Base-by-base conservation (phyloP, 441 rosid species). In the Isatis lusitanica region DNA sequence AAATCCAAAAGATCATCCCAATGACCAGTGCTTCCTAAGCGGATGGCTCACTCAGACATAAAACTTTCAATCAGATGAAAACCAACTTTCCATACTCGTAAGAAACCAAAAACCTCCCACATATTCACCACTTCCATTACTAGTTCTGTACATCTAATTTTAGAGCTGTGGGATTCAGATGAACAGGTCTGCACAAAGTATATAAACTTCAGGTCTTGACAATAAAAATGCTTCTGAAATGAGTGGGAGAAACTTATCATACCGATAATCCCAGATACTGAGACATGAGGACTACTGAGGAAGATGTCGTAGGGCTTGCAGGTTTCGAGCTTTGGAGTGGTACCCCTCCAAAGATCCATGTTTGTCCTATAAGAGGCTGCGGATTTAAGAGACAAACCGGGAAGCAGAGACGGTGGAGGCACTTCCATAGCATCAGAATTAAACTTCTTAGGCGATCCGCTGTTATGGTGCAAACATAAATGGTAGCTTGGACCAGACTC, bases 191-290 rank as follows among this genome's bases (percentile, higher is more conserved):
- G 44, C 56, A 13, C 55, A 38, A 1, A 43, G 17, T n/a, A 1
- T 13, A 3, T n/a, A 18, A 53, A 44, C 36, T 46, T 59, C 2
- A 2, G 43, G 39, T n/a, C 12, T 33, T 58, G 58, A 59, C 9
- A 10, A 30, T 28, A 36, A 3, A 61, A 17, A 35, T 46, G 42
- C 51, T n/a, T 31, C 18, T 52, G 36, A 39, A 69, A 26, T 26
- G 67, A 58, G 63, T 38, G 6, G 24, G 31, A 39, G 47, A 58
- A 57, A 38, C 38, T 63, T 67, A 76, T 58, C 74, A 78, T 85
- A 92, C 97, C 98, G 33, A 92, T 79, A 55, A 84, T 80, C 47
- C 87, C 93, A 9, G 96, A 85, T 24, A 88, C 90, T n/a, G 96
- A 85, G 74, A 92, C 68, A 50, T 85, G 93, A 63, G 98, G 97